These are phyloP conservation scores for Penicillium sp. DNA, from an alignment of 2,329 filamentous ascomycete species.

Conservation along the genomic window DNA sequence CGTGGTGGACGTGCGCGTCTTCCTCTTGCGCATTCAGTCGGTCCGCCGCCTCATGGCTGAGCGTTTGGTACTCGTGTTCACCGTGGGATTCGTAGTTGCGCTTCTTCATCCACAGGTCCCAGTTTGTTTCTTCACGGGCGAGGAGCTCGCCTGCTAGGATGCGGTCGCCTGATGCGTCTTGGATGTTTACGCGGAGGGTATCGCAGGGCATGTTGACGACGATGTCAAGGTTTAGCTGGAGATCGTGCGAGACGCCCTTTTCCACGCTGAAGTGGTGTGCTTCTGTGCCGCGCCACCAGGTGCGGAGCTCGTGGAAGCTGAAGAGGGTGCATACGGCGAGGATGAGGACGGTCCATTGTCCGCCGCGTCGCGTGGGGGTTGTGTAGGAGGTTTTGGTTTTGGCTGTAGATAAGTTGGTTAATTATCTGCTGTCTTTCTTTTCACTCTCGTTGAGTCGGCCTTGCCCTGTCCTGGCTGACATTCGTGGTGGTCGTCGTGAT, in stretches of 20 bases:
- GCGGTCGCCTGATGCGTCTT: conserved; percentile 90
- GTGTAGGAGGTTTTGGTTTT: conserved; percentile 96
- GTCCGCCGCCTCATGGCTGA: conserved; percentile 67
- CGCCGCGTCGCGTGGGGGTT: conserved; percentile 79
- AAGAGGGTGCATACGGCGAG: conserved; percentile 74
- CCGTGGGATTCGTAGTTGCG: conserved; percentile 63
- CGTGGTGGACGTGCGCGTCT: conserved; percentile 90
- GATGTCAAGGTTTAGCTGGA: conserved; percentile 96
- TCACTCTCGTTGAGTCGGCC: background rate
- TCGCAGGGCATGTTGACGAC: conserved; percentile 86
- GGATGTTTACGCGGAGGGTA: conserved; percentile 93
- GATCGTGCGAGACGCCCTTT: conserved; percentile 80
- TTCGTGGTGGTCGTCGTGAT: background rate
- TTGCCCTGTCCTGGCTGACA: background rate
- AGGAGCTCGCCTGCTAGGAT: conserved; percentile 81
- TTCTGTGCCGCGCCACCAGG: conserved; percentile 85
- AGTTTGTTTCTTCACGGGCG: conserved; percentile 75
- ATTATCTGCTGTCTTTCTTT: conserved; percentile 2
- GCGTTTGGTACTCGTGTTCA: conserved; percentile 59
- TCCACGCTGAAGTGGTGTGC: conserved; percentile 92
- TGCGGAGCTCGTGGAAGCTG: conserved; percentile 73
- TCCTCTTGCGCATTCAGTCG: conserved; percentile 55
- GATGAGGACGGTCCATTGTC: conserved; percentile 90
- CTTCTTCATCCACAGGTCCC: conserved; percentile 78
- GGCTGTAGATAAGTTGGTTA: conserved; percentile 56